Evolutionary conservation across 1,284 basidiomycete species (phyloP), one percentile per base, ranked within the genome.

Genomic region (Irpex sp.): DNA sequence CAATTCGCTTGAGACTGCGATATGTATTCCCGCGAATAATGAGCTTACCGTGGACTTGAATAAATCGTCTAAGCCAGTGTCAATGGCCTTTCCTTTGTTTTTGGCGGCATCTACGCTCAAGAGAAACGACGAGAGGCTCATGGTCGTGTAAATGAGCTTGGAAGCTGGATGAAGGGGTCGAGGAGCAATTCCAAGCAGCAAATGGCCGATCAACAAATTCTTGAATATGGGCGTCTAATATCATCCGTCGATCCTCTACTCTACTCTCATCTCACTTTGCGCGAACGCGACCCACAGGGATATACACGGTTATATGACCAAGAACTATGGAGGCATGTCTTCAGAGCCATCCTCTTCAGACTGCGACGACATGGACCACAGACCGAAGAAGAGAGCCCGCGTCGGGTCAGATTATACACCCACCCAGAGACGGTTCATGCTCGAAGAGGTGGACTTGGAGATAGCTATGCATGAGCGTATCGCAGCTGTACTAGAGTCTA

Each of bases 371-470:
- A 16, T 35, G 14, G 58, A 60, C 12, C 4, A 35, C 4, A 56
- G 53, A 36, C 60, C 60, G 7, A 61, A 39, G 33, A 61, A 61
- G 39, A 21, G 60, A n/a, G 21, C 33, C 33, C 52, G 52, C 52
- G 35, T 21, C 18, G 18, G 18, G 21, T 23, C 42, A 10, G 49
- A 52, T 6, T 19, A 42, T 39, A 35, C 19, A 19, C 53, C 19
- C 37, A 39, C 21, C 28, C 53, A 55, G 18, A 54, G 42, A 48
- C 73, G 71, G 56, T 56, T 75, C 8, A 59, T 73, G 7, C 68
- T 75, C 1, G 77, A 83, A 59, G 86, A 91, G 67, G 71, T 91
- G 21, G 80, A 85, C 68, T 71, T 88, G 33, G 89, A 91, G 68
- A 83, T 91, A 48, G 76, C 80, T 3, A 67, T 90, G 16, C 79